Evolutionary conservation across 2,329 filamentous ascomycete species (phyloP).

Genomic region (Epichloe uncinata): DNA sequence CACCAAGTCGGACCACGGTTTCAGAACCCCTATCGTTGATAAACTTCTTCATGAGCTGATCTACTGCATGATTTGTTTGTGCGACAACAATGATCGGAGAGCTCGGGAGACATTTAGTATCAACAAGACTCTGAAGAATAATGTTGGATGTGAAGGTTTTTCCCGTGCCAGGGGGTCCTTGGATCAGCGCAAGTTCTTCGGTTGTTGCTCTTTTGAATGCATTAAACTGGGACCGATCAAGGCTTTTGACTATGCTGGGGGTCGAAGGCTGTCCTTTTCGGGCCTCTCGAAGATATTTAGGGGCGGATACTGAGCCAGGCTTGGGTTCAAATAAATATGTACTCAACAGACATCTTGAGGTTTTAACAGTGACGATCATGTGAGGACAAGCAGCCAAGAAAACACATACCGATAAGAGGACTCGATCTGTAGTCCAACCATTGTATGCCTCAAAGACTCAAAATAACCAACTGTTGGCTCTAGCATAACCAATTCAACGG

Average conservation of each 20-base stretch:
- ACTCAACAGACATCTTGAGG: slow-evolving; percentile 39
- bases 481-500: slow-evolving; percentile 61
- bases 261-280: background rate
- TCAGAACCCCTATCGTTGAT: slow-evolving; percentile 29
- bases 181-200: slow-evolving; percentile 59
- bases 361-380: background rate
- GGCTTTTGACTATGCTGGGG: slow-evolving; percentile 15
- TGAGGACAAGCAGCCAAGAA: slow-evolving; percentile 1
- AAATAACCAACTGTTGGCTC: slow-evolving; percentile 64
- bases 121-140: slow-evolving; percentile 37
- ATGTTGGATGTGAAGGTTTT: slow-evolving; percentile 75
- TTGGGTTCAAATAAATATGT: slow-evolving; percentile 45
- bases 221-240: slow-evolving; percentile 59
- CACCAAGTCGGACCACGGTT: slow-evolving; percentile 49
- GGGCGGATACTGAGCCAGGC: slow-evolving; percentile 12
- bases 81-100: slow-evolving; percentile 63
- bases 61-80: slow-evolving; percentile 83
- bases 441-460: slow-evolving; percentile 60
- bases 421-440: slow-evolving; percentile 57
- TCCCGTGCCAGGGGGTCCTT: slow-evolving; percentile 67
- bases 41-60: slow-evolving; percentile 61
- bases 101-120: slow-evolving; percentile 27
- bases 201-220: slow-evolving; percentile 60
- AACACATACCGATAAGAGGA: slow-evolving; percentile 36
- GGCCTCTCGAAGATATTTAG: slow-evolving; percentile 16